Evolutionary conservation across 2,329 filamentous ascomycete genomes (phyloP).

Genomic region (Mycosphaerella arachidis): DNA sequence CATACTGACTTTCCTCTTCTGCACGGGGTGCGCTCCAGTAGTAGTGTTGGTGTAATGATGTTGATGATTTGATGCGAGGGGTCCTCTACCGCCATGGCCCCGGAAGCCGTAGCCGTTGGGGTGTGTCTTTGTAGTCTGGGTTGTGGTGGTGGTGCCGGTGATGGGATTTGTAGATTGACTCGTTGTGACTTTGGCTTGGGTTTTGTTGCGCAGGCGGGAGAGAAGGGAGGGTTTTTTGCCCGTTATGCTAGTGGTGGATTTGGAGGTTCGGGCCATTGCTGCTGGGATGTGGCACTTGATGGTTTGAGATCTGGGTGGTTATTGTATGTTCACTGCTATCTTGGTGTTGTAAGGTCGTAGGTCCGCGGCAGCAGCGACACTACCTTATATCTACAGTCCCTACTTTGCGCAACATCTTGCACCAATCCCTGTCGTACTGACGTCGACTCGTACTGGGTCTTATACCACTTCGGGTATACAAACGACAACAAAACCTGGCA

Average conservation of each 20-base stretch:
- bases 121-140: conserved; percentile 31
- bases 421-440: neutral
- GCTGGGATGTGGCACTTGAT: neutral
- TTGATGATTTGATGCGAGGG: conserved; percentile 23
- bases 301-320: neutral
- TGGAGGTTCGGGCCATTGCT: conserved; percentile 22
- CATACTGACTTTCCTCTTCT: conserved; percentile 60
- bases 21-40: conserved; percentile 51
- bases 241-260: conserved; percentile 31
- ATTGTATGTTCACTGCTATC: neutral
- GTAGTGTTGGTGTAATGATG: conserved; percentile 25
- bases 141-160: conserved; percentile 38
- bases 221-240: conserved; percentile 47
- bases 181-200: conserved; percentile 41
- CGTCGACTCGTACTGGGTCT: neutral
- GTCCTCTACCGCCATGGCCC: conserved; percentile 23
- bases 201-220: conserved; percentile 48
- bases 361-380: neutral
- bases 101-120: conserved; percentile 25
- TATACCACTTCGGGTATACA: neutral
- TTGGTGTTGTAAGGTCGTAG: neutral
- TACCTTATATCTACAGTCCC: neutral
- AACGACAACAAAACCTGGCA: neutral
- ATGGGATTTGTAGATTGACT: conserved; percentile 40
- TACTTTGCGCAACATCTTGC: neutral